phyloP scores from a whole-genome alignment of 2,329 filamentous ascomycete species.

The Ascochyta viciae-villosae region DNA sequence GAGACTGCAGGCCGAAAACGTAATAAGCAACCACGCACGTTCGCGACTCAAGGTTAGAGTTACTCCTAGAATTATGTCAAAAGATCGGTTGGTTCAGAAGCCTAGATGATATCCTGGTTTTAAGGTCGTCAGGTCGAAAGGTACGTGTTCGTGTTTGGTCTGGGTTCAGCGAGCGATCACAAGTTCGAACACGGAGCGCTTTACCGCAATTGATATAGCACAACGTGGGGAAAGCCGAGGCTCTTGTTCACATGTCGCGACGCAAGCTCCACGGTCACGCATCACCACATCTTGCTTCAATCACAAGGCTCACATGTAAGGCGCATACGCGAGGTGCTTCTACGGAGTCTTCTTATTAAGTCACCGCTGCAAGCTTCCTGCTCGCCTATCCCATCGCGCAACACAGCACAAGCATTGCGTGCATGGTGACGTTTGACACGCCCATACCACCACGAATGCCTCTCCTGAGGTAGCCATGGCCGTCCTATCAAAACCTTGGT shows the following conservation, averaged over 20 bases:
- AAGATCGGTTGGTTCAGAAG: constrained; percentile 28
- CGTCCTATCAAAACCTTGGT: constrained; percentile 51
- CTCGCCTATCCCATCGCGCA: not conserved
- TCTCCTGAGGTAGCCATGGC: constrained; percentile 45
- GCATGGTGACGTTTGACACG: constrained; percentile 11
- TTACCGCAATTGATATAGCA: not conserved
- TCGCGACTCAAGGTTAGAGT: constrained; percentile 25
- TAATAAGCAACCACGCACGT: constrained; percentile 25
- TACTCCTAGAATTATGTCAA: constrained; percentile 15
- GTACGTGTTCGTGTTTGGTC: not conserved
- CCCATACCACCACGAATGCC: constrained; percentile 22
- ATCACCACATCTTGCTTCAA: constrained; percentile 9
- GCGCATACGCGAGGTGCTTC: constrained; percentile 1
- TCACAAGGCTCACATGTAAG: constrained; percentile 19
- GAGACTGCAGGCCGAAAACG: constrained; percentile 28
- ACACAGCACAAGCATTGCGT: not conserved
- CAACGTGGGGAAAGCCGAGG: constrained; percentile 33
- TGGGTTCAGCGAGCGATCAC: not conserved
- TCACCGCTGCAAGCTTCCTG: not conserved
- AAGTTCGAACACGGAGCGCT: not conserved
- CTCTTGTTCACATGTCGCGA: constrained; percentile 31
- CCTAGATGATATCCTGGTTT: constrained; percentile 13
- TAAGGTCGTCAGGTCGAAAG: not conserved
- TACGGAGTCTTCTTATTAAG: not conserved
- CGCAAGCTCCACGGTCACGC: constrained; percentile 18